These are phyloP conservation scores for Neophaeococcomyces mojaviensis DNA, from an alignment of 2,329 filamentous ascomycete species.

Conservation along the genomic window DNA sequence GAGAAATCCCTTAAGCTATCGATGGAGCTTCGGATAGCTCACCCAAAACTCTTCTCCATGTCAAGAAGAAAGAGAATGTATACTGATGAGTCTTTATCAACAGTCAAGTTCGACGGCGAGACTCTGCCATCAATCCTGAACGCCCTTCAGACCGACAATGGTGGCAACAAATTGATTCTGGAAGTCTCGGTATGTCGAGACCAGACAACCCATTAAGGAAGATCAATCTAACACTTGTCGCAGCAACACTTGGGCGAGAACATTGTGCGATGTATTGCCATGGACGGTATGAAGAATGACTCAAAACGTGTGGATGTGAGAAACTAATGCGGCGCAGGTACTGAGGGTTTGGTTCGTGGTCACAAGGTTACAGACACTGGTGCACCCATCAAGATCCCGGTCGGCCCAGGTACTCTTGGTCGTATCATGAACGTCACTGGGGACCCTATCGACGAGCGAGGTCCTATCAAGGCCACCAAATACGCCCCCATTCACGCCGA, in stretches of 20 bases:
- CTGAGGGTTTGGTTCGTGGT: conserved; percentile 97
- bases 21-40: conserved; percentile 32
- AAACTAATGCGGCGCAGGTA: conserved; percentile 54
- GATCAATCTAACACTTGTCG: conserved; percentile 22
- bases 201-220: background rate
- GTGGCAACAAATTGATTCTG: conserved; percentile 86
- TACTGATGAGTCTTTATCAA: conserved; percentile 19
- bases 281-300: conserved; percentile 69
- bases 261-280: conserved; percentile 99
- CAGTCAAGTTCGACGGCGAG: conserved; percentile 94
- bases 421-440: conserved; percentile 99
- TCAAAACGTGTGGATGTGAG: background rate
- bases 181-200: conserved; percentile 76
- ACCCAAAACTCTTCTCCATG: conserved; percentile 24
- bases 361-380: conserved; percentile 79
- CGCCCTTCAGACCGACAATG: conserved; percentile 85
- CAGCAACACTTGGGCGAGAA: conserved; percentile 99
- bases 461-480: conserved; percentile 91
- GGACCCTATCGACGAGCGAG: conserved; percentile 99
- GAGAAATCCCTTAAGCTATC: conserved; percentile 29
- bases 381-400: conserved; percentile 89
- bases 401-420: conserved; percentile 86
- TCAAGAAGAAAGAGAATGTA: conserved; percentile 6
- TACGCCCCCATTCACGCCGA: conserved; percentile 87
- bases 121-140: conserved; percentile 97